phyloP scores from a whole-genome alignment of 306 rosid genomes.

The Chamaecrista fasciculata region DNA sequence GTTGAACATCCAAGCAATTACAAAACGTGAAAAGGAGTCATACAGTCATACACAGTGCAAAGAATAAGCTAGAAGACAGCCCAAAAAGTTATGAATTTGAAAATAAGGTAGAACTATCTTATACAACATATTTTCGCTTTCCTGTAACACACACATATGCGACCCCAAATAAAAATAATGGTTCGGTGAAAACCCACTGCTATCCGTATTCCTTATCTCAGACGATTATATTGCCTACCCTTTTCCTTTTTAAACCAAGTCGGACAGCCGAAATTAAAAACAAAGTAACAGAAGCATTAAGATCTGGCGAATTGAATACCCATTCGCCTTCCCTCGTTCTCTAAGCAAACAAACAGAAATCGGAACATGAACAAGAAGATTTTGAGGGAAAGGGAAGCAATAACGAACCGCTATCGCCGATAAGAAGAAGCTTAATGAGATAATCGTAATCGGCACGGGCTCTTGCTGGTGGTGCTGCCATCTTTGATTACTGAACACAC shows the following conservation, averaged over 20 bases:
- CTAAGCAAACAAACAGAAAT: constrained; percentile 24
- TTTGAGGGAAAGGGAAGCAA: neutral
- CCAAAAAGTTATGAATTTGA: neutral
- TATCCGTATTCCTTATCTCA: neutral
- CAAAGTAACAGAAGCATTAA: neutral
- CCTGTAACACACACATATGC: too few relatives aligned
- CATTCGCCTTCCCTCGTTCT: constrained; percentile 17
- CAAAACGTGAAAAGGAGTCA: neutral
- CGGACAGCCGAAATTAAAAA: neutral
- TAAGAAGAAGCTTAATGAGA: constrained; percentile 78
- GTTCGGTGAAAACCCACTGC: neutral
- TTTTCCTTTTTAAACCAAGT: neutral
- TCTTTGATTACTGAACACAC: constrained; percentile 37
- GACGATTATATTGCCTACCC: neutral
- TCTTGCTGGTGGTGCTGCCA: constrained; percentile 72
- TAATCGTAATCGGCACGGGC: constrained; percentile 78
- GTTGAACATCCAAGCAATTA: neutral
- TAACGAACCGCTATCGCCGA: constrained; percentile 73
- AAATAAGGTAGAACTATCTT: neutral
- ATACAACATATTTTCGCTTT: neutral
- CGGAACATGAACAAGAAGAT: neutral
- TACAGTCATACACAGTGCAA: neutral
- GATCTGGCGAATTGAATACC: constrained; percentile 4
- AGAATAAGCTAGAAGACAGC: neutral
- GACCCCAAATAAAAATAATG: neutral